phyloP scores from a whole-genome alignment of 73 alveolate species.

The Stentor roeselii region DNA sequence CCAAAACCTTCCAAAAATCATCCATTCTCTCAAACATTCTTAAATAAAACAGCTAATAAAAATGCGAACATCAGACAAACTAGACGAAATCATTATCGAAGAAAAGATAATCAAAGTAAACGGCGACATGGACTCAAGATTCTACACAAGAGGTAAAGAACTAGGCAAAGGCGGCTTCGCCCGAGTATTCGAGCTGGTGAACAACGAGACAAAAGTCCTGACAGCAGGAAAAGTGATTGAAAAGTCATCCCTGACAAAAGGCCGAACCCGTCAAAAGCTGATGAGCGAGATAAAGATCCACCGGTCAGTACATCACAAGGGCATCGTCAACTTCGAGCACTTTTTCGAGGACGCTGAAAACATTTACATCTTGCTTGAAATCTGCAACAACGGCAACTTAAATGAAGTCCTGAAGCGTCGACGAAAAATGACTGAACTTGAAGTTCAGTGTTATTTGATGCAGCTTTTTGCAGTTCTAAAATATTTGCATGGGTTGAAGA shows the following conservation, averaged over 20 bases:
- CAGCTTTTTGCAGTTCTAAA: slow-evolving; percentile 47
- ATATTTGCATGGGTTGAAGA: slow-evolving; percentile 53
- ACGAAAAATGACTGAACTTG: slow-evolving; percentile 46
- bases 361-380: slow-evolving; percentile 48
- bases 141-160: slow-evolving; percentile 56
- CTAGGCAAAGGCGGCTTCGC: slow-evolving; percentile 87
- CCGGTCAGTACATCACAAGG: slow-evolving; percentile 74
- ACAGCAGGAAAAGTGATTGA: slow-evolving; percentile 82
- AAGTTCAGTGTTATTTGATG: slow-evolving; percentile 38
- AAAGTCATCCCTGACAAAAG: slow-evolving; percentile 63
- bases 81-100: slow-evolving; percentile 52
- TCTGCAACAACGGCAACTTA: slow-evolving; percentile 56
- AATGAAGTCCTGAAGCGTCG: slow-evolving; percentile 33
- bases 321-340: slow-evolving; percentile 80
- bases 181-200: slow-evolving; percentile 56
- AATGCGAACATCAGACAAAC: too few species aligned
- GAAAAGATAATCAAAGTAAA: slow-evolving; percentile 69
- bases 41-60: too few species aligned
- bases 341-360: slow-evolving; percentile 53
- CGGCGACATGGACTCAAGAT: slow-evolving; percentile 61
- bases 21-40: too few species aligned
- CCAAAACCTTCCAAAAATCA: too few species aligned
- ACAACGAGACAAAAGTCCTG: slow-evolving; percentile 57
- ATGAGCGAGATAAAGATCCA: slow-evolving; percentile 84
- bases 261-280: slow-evolving; percentile 66